Evolutionary conservation across 2,329 filamentous ascomycete species (phyloP).

Genomic region (Plenodomus tracheiphilus): DNA sequence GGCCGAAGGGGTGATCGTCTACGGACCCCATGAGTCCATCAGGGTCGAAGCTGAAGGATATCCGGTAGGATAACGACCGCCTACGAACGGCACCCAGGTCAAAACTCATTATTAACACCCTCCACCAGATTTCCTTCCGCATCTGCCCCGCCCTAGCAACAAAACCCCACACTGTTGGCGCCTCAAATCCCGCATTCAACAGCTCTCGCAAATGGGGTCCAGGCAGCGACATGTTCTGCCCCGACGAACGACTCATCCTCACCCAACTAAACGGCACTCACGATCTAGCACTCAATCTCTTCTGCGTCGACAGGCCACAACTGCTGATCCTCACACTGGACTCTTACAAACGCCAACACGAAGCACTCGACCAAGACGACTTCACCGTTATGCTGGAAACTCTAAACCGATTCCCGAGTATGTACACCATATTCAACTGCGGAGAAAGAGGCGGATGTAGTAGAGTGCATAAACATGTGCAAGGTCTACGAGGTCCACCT

Average conservation of each 20-base stretch:
- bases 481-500: slow-evolving; percentile 45
- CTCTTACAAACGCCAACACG: slow-evolving; percentile 52
- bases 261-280: slow-evolving; percentile 48
- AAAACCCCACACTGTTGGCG: slow-evolving; percentile 36
- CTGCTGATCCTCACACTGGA: slow-evolving; percentile 53
- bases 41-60: slow-evolving; percentile 26
- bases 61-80: slow-evolving; percentile 20
- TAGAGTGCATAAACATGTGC: slow-evolving; percentile 56
- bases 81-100: neutral
- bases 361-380: slow-evolving; percentile 48
- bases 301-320: slow-evolving; percentile 54
- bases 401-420: slow-evolving; percentile 30
- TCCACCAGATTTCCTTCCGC: slow-evolving; percentile 35
- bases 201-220: slow-evolving; percentile 33
- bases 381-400: slow-evolving; percentile 45
- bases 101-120: neutral
- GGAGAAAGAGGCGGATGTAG: slow-evolving; percentile 51
- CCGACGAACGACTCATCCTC: slow-evolving; percentile 49
- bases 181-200: slow-evolving; percentile 20
- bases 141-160: slow-evolving; percentile 32
- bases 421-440: slow-evolving; percentile 55
- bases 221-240: slow-evolving; percentile 49
- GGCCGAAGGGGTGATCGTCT: slow-evolving; percentile 26
- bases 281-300: slow-evolving; percentile 54
- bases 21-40: slow-evolving; percentile 26